These are phyloP conservation scores for Apiospora arundinis DNA, from an alignment of 2,329 filamentous ascomycete species.

Conservation along the genomic window DNA sequence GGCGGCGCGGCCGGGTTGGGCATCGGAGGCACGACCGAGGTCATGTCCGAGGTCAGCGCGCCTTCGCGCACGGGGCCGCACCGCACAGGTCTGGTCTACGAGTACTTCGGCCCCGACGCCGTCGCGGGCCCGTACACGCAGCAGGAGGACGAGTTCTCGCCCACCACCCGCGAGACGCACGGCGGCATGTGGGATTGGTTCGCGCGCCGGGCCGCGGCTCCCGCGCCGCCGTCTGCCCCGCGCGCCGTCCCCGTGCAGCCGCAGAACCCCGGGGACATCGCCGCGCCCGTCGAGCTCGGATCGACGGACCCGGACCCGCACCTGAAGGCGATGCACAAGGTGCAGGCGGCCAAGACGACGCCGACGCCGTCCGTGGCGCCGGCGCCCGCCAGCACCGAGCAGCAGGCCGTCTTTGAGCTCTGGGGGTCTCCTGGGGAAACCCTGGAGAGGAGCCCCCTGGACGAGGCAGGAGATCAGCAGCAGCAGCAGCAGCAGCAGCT, in stretches of 20 bases:
- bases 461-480: constrained; percentile 17
- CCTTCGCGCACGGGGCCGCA: constrained; percentile 23
- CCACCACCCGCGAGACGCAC: constrained; percentile 36
- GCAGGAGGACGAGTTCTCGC: constrained; percentile 29
- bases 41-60: constrained; percentile 27
- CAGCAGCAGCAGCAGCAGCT: constrained; percentile 13
- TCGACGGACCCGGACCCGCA: constrained; percentile 36
- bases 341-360: constrained; percentile 31
- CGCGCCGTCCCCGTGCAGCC: constrained; percentile 48
- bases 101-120: constrained; percentile 39
- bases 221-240: not conserved
- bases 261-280: constrained; percentile 56
- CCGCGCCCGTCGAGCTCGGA: constrained; percentile 60
- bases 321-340: constrained; percentile 24
- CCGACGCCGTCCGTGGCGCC: constrained; percentile 21
- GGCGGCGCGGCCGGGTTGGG: not conserved
- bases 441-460: constrained; percentile 21
- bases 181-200: constrained; percentile 30
- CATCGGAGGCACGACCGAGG: constrained; percentile 1
- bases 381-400: constrained; percentile 34
- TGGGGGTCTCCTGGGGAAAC: constrained; percentile 45
- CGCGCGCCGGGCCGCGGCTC: constrained; percentile 36
- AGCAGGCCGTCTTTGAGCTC: constrained; percentile 47
- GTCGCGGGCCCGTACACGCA: constrained; percentile 26
- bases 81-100: constrained; percentile 24